Evolutionary conservation across 164 flowering plant genomes (phyloP), one percentile per base, ranked within the genome.

Genomic region (Vitis rotundifolia): DNA sequence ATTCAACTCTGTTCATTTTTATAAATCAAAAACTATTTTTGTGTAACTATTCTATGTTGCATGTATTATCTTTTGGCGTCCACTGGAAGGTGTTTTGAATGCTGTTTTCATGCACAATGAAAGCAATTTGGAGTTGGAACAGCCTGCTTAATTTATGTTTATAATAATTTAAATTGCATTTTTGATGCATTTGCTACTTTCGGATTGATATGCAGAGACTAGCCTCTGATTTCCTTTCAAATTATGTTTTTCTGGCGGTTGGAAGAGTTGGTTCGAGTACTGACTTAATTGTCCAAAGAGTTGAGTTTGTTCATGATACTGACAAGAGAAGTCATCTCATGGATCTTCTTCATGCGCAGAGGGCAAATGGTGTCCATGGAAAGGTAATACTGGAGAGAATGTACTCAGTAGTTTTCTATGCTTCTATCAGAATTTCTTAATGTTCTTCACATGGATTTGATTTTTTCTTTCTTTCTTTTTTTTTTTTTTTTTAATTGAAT

Each of bases 261-360:
- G 91, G 91, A 66, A 74, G 91, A 70, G 91, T 87, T 68, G 91
- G 91, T 54, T 87, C 91, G 59, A 87, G 91, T 70, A 87, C 91
- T 57, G 86, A 87, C 66, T 79, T 85, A 70, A 87, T 87, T 73
- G 78, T 73, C 29, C 90, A 87, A 73, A 87, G 84, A 76, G 85
- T 87, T 63, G 88, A 83, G 59, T 84, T 68, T 74, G 89, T 85
- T 60, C 75, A 70, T 14, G 91, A 87, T 13, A 44, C 83, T 18
- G 89, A 85, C 74, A 87, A 87, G 69, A 80, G 89, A 76, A 83
- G 81, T 72, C 87, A 81, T 48, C 89, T 87, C n/a, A 79, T 83
- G 87, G 86, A 84, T 59, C 85, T 85, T 71, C 84, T 87, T 54
- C 84, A 83, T 68, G 81, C 85, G 31, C 89, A 87, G 61, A 76